These are phyloP conservation scores for Pseudonitzschia pungens DNA, from an alignment of 108 stramenopile species.

Conservation along the genomic window DNA sequence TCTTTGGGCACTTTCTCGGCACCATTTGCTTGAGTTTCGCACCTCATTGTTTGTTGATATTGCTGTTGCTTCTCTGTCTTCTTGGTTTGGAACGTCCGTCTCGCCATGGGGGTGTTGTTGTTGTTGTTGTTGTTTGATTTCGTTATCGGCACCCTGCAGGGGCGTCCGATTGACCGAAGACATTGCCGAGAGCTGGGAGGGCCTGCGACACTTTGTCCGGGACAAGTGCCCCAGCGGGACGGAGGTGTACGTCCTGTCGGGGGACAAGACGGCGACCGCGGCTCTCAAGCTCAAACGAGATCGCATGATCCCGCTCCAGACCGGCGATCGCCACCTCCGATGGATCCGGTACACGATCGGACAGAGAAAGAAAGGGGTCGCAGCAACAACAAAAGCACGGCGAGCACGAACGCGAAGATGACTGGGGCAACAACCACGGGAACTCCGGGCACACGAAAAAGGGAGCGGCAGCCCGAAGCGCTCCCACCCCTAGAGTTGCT, in stretches of 20 bases:
- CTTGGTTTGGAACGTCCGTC: no score
- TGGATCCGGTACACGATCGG: constrained; percentile 75
- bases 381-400: no score
- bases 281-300: constrained; percentile 66
- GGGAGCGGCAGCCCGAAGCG: no score
- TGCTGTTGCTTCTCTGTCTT: not conserved
- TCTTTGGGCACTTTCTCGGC: no score
- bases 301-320: constrained; percentile 58
- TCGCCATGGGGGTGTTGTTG: no score
- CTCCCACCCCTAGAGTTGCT: no score
- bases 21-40: not conserved
- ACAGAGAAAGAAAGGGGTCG: not conserved
- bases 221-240: constrained; percentile 44
- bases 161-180: constrained; percentile 72
- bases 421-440: no score
- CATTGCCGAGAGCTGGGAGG: constrained; percentile 76
- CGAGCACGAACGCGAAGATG: not conserved
- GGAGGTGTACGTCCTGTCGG: constrained; percentile 78
- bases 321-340: constrained; percentile 75
- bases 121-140: no score
- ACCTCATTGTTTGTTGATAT: not conserved
- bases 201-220: constrained; percentile 60
- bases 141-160: no score
- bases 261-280: constrained; percentile 67
- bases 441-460: no score